These are phyloP conservation scores for Deinandra increscens DNA, from an alignment of 129 eudicot species.

Conservation along the genomic window DNA sequence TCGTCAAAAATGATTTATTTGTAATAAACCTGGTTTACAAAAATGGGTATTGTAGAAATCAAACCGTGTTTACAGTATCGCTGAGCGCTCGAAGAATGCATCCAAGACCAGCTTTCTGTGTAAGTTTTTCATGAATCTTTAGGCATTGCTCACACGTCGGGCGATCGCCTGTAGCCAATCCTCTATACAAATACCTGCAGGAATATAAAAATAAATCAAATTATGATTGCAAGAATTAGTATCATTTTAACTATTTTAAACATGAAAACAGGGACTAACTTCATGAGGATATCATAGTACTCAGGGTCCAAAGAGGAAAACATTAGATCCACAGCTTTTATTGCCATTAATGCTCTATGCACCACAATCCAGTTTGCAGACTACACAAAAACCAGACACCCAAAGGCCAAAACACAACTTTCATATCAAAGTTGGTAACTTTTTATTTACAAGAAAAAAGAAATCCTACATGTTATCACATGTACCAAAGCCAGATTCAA, in stretches of 20 bases:
- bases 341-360: constrained; percentile 93
- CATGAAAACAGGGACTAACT: constrained; percentile 45
- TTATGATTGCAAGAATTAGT: neutral
- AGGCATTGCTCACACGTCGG: constrained; percentile 97
- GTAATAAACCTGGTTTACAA: constrained; percentile 11
- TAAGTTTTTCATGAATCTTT: constrained; percentile 80
- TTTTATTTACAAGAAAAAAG: neutral
- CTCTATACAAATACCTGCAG: constrained; percentile 79
- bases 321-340: constrained; percentile 80
- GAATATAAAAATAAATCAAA: neutral
- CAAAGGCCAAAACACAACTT: constrained; percentile 4
- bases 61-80: constrained; percentile 84
- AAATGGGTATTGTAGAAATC: constrained; percentile 5
- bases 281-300: constrained; percentile 94
- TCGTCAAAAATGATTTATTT: neutral
- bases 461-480: neutral
- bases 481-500: neutral
- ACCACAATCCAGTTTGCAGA: constrained; percentile 96
- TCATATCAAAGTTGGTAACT: neutral
- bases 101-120: constrained; percentile 90
- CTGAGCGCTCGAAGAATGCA: constrained; percentile 88
- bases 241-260: neutral
- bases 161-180: constrained; percentile 95
- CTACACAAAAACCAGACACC: constrained; percentile 32
- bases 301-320: constrained; percentile 81